Evolutionary conservation across 176 grass and related monocot species (phyloP).

Genomic region (Oryza australiensis): DNA sequence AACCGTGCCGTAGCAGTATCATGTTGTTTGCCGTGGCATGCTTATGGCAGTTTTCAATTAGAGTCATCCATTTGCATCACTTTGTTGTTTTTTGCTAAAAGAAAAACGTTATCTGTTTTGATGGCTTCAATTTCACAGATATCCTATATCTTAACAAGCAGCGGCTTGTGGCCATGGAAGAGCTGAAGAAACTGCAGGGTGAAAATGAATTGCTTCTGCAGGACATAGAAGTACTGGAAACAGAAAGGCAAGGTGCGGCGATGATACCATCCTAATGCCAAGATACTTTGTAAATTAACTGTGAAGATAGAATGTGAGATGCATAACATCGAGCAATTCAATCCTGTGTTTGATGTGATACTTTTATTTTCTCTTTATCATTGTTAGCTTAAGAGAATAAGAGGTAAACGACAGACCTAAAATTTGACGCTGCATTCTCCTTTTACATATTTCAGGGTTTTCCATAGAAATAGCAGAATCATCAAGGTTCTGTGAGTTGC

Average conservation of each 20-base stretch:
- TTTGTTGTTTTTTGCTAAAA: not conserved
- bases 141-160: constrained; percentile 58
- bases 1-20: no score
- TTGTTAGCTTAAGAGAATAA: not conserved
- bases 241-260: constrained; percentile 5
- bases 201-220: constrained; percentile 45
- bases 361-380: not conserved
- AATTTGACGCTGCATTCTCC: not conserved
- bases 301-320: not conserved
- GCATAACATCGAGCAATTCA: not conserved
- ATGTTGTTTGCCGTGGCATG: not conserved
- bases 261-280: not conserved
- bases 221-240: constrained; percentile 43
- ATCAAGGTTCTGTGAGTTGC: constrained; percentile 45
- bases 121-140: constrained; percentile 34
- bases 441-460: constrained; percentile 36
- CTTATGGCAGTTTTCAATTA: not conserved
- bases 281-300: not conserved
- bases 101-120: not conserved
- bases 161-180: constrained; percentile 41
- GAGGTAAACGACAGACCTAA: not conserved
- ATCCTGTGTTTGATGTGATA: not conserved
- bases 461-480: not conserved
- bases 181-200: constrained; percentile 46
- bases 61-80: not conserved